Evolutionary conservation across 2,329 filamentous ascomycete genomes (phyloP), one percentile per base, ranked within the genome.

Genomic region (Trichoderma brevicompactum): DNA sequence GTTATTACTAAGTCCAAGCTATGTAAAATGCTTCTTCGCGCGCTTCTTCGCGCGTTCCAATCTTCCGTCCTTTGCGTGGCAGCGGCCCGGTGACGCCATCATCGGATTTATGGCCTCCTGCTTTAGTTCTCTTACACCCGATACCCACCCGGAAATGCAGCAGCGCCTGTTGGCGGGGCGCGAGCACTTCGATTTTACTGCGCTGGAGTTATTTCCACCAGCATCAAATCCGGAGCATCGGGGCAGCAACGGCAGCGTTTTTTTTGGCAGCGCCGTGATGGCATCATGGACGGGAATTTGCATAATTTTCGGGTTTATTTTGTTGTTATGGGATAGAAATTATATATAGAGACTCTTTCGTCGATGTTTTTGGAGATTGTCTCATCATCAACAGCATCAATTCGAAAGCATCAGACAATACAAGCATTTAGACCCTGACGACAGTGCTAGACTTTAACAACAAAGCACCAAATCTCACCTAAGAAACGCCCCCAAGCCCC

Each of bases 171-270:
- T 7, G n/a, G 19, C 28, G 13, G 13, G 28, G 15, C 50, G 50
- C 32, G 34, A 53, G 32, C n/a, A n/a, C 50, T 12, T 49, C 34
- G 34, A 38, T 49, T 49, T 50, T 60, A n/a, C 56, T 7, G n/a
- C 40, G 12, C 17, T 19, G 59, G 48, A 19, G 46, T 43, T 61
- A 41, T 41, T 13, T 19, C 46, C 9, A 36, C 5, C 17, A n/a
- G 34, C 58, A 8, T 36, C 48, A 46, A 52, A 36, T 53, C 58
- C 46, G 58, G 32, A 41, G 44, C 44, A 5, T 56, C 53, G 53
- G 53, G 53, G 53, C 40, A 56, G 53, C 2, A n/a, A 13, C 34
- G 17, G 44, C 12, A 17, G n/a, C 3, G 2, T 1, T 6, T 19
- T 15, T 41, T n/a, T 12, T 12, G 7, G 7, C 34, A 19, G n/a